Base-by-base conservation (phyloP, 306 rosid genomes). In the Inga leiocalycina region DNA sequence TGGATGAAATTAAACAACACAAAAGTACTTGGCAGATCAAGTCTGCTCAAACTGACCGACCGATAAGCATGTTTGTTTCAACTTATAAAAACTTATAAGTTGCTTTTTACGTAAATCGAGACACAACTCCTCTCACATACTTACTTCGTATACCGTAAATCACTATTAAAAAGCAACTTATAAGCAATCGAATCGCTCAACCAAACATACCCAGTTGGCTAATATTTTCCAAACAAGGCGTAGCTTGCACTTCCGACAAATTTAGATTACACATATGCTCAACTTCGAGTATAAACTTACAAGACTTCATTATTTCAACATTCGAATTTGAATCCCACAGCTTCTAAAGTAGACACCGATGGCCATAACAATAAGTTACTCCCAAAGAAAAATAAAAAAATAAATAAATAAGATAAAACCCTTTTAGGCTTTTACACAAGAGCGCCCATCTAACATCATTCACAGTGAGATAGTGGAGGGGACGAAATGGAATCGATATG, bases 351-450 rank as follows among this genome's bases (percentile, higher is more conserved):
- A 81, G 35, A 83, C 24, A 49, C 51, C 71, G 24, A 74, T 45
- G 32, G 69, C 71, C 73, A 77, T 46, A 35, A 71, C 83, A 77
- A 88, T 78, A 85, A 80, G 77, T 88, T 67, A 74, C 76, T 62
- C 61, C 34, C 13, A 1, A 13, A 24, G 41, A 27, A 65, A 68
- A n/a, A 59, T n/a, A 59, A n/a, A 56, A 24, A 27, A 27, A 27
- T 27, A 59, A 3, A 59, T 59, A 79, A 24, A 65, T 75, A 27
- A 32, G 77, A 85, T 80, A 81, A 83, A 82, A 32, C 81, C 84
- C 81, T 83, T 77, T 11, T 8, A 8, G 13, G 49, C 13, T 81
- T 78, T 81, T 81, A 78, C 84, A 88, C 37, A 64, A 79, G 66
- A 80, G 41, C 67, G 45, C 51, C 35, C 62, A 34, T 52, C 66